A percentile compares a stretch with the other conserved stretches of the same genome.
phyloP scores from a whole-genome alignment of 2,329 filamentous ascomycete genomes.

The Neofusicoccum laricinum region DNA sequence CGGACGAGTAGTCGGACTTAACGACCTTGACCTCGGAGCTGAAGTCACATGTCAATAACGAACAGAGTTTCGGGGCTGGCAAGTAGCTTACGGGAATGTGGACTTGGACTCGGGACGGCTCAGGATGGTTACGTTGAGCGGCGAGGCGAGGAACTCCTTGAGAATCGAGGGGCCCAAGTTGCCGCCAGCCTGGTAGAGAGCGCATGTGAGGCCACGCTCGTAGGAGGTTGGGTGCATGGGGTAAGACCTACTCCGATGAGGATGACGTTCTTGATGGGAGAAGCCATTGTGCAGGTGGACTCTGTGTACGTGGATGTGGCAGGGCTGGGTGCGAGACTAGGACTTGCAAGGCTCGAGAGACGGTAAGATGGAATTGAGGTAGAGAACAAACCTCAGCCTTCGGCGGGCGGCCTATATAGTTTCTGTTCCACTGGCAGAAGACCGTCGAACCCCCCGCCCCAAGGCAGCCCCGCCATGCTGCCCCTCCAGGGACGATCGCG shows the following conservation, averaged over 20 bases:
- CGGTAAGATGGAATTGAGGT: not conserved
- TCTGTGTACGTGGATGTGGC: not conserved
- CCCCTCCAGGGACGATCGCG: not conserved
- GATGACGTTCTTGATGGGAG: conserved; percentile 14
- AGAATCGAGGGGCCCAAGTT: conserved; percentile 29
- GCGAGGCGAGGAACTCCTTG: conserved; percentile 25
- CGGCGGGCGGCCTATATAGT: not conserved
- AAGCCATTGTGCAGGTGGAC: not conserved
- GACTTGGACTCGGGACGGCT: conserved; percentile 26
- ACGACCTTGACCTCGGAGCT: conserved; percentile 28
- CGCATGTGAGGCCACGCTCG: not conserved
- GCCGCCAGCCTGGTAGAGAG: conserved; percentile 23
- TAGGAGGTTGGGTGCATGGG: not conserved
- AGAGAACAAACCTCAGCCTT: not conserved
- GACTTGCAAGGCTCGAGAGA: not conserved
- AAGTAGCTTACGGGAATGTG: conserved; percentile 19
- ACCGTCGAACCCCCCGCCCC: too few species aligned
- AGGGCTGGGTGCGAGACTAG: not conserved
- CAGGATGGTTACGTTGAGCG: conserved; percentile 29
- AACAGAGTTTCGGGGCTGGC: not conserved
- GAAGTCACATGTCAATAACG: not conserved
- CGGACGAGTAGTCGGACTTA: conserved; percentile 47
- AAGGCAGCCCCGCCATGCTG: not conserved
- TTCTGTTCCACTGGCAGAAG: too few species aligned
- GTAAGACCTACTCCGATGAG: conserved; percentile 8